These are phyloP conservation scores for Priceomyces carsonii DNA, from an alignment of 805 yeast genomes.

Conservation along the genomic window DNA sequence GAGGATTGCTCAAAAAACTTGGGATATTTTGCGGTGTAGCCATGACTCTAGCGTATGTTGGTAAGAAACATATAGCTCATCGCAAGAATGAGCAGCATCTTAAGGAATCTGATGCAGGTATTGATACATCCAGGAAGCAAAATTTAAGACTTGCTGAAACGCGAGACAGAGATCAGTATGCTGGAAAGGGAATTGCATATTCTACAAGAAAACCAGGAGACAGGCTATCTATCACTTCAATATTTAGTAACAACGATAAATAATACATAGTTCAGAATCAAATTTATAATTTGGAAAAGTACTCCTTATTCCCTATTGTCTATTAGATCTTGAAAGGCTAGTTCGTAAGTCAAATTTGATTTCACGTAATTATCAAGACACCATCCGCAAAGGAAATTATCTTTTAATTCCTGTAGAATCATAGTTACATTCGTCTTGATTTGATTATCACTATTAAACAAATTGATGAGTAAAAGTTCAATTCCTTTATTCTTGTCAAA, in stretches of 20 bases:
- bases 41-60: conserved; percentile 29
- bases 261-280: conserved; percentile 6
- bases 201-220: conserved; percentile 61
- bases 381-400: conserved; percentile 47
- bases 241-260: conserved; percentile 16
- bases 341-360: conserved; percentile 39
- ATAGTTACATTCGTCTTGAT: conserved; percentile 40
- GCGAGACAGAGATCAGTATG: conserved; percentile 58
- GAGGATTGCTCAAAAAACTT: conserved; percentile 34
- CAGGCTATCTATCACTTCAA: conserved; percentile 32
- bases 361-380: conserved; percentile 37
- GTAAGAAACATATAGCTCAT: conserved; percentile 36
- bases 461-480: conserved; percentile 39
- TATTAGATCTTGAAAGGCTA: conserved; percentile 42
- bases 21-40: conserved; percentile 33
- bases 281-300: too few relatives aligned
- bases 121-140: conserved; percentile 29
- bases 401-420: conserved; percentile 45
- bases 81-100: conserved; percentile 36
- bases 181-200: conserved; percentile 67
- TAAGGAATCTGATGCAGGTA: conserved; percentile 36
- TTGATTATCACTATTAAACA: conserved; percentile 42
- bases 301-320: too few relatives aligned
- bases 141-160: conserved; percentile 24
- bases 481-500: conserved; percentile 48